Conservation (phyloP, 73 alveolate genomes). For the Paramecium biaurelia region DNA sequence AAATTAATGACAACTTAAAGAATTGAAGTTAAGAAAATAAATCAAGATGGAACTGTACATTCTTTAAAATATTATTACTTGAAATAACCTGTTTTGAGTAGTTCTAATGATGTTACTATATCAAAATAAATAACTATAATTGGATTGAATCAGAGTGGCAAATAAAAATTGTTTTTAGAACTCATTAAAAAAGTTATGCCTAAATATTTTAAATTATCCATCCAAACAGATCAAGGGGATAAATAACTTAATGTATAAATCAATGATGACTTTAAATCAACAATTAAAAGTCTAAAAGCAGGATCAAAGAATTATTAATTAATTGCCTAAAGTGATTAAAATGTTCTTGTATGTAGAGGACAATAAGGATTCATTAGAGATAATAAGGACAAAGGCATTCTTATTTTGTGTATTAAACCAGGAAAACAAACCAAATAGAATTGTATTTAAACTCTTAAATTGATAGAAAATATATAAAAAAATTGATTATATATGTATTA, state of each 20-base stretch:
- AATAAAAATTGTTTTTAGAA: neutral
- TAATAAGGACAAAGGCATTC: neutral
- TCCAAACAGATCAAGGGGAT: neutral
- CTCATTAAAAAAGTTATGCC: neutral
- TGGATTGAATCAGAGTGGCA: neutral
- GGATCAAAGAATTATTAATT: neutral
- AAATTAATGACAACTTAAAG: neutral
- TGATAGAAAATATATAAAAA: neutral
- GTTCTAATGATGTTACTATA: neutral
- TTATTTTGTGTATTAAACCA: neutral
- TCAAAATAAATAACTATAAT: neutral
- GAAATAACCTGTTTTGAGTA: neutral
- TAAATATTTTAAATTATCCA: neutral
- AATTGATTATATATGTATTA: neutral
- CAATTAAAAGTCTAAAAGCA: neutral
- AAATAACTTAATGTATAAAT: neutral
- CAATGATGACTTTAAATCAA: neutral
- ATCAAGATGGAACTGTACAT: neutral
- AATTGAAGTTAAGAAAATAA: neutral
- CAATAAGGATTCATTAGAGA: neutral
- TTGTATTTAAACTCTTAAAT: conserved; percentile 9
- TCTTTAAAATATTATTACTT: neutral
- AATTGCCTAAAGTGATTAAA: neutral
- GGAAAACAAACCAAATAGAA: neutral
- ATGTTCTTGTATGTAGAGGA: neutral